These are phyloP conservation scores for Ulota crispa DNA, from an alignment of 225 moss, liverwort and hornwort species.

Conservation along the genomic window DNA sequence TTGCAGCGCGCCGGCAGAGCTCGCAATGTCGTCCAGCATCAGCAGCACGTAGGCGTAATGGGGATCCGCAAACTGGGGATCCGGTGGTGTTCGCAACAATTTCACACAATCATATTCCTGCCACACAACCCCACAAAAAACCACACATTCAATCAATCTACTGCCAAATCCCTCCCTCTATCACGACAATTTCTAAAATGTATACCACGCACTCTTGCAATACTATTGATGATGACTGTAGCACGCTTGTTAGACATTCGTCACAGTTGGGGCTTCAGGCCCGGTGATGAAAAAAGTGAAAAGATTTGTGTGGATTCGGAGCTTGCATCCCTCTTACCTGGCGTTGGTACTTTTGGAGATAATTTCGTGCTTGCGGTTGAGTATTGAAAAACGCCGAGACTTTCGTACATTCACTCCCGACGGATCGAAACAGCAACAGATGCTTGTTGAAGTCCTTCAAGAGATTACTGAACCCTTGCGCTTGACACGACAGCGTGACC, in stretches of 20 bases:
- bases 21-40: slow-evolving; percentile 83
- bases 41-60: slow-evolving; percentile 71
- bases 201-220: background rate
- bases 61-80: slow-evolving; percentile 80
- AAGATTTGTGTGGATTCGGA: background rate
- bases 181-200: background rate
- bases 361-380: slow-evolving; percentile 73
- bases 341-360: slow-evolving; percentile 77
- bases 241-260: too few species aligned
- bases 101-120: slow-evolving; percentile 74
- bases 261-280: too few species aligned
- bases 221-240: background rate
- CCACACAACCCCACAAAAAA: too few species aligned
- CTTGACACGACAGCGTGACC: slow-evolving; percentile 86
- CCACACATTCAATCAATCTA: background rate
- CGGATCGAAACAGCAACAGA: slow-evolving; percentile 77
- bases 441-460: slow-evolving; percentile 95
- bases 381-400: slow-evolving; percentile 79
- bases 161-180: background rate
- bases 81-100: slow-evolving; percentile 70
- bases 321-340: slow-evolving; percentile 13
- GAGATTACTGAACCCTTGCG: slow-evolving; percentile 78
- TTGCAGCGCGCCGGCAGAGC: slow-evolving; percentile 80
- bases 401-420: slow-evolving; percentile 72
- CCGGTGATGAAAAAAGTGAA: background rate